phyloP scores from a whole-genome alignment of 176 grass and related monocot genomes.

The Urochloa ruziziensis region DNA sequence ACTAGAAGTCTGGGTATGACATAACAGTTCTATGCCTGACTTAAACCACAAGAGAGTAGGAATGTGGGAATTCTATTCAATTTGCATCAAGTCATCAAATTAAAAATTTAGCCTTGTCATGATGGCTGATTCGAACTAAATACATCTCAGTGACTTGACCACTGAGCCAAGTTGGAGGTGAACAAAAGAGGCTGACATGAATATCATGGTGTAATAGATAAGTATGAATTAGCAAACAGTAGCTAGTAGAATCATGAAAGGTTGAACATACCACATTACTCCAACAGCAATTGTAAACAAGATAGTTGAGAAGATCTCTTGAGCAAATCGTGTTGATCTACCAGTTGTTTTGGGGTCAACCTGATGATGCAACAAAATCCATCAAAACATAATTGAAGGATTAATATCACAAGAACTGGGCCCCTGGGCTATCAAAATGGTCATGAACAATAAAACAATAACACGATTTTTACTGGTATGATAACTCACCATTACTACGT shows the following conservation, averaged over 20 bases:
- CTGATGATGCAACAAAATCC: conserved; percentile 51
- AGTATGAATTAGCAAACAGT: conserved; percentile 10
- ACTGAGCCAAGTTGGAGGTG: conserved; percentile 18
- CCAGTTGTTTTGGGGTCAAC: conserved; percentile 92
- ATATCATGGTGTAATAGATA: conserved; percentile 20
- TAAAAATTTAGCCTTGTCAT: background rate
- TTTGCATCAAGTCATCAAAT: background rate
- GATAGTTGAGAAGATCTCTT: conserved; percentile 82
- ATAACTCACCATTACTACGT: conserved; percentile 88
- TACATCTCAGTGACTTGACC: background rate
- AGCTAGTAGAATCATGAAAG: conserved; percentile 18
- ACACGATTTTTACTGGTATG: background rate
- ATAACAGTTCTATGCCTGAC: background rate
- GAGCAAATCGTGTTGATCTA: conserved; percentile 80
- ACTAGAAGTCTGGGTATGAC: background rate
- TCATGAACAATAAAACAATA: background rate
- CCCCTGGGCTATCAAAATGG: background rate
- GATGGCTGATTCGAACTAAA: conserved; percentile 5
- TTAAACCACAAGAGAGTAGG: conserved; percentile 17
- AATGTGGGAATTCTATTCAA: background rate
- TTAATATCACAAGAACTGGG: background rate
- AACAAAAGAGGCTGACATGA: background rate
- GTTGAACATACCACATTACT: conserved; percentile 74
- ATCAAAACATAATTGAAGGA: conserved; percentile 12
- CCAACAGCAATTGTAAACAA: conserved; percentile 75